Evolutionary conservation across 163 green algal species (phyloP).

Genomic region (Chlorella variabilis): DNA sequence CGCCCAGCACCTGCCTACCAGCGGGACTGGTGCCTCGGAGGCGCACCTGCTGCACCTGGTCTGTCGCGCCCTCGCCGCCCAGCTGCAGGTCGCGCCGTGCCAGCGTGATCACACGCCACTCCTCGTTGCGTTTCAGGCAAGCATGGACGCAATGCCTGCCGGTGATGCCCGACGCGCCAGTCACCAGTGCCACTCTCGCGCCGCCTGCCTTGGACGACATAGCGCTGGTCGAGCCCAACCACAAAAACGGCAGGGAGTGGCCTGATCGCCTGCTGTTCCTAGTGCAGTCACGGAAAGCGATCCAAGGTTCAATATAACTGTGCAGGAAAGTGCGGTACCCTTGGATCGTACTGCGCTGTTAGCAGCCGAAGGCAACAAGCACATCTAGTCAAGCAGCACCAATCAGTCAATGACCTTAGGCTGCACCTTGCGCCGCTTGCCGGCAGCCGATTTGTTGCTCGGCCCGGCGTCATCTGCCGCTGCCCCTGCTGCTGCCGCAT

Average conservation of each 20-base stretch:
- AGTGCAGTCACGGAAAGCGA: no score
- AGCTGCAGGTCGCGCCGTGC: slow-evolving; percentile 24
- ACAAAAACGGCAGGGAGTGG: no score
- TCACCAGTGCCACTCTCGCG: slow-evolving; percentile 17
- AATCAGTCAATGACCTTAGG: background rate
- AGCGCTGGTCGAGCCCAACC: no score
- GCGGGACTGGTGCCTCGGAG: no score
- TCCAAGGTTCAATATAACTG: no score
- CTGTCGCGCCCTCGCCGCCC: background rate
- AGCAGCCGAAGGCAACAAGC: no score
- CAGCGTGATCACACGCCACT: slow-evolving; percentile 21
- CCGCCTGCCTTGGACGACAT: slow-evolving; percentile 1
- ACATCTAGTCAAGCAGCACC: no score
- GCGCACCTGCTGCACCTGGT: slow-evolving; percentile 11
- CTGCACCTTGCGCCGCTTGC: background rate
- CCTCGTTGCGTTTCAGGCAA: background rate
- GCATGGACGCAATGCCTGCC: slow-evolving; percentile 27
- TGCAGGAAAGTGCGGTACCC: no score
- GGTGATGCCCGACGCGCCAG: slow-evolving; percentile 40
- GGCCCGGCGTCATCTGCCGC: background rate
- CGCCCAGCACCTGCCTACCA: no score
- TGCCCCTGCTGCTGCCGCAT: background rate
- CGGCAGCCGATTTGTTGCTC: background rate
- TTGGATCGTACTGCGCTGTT: no score
- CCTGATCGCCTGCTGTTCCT: no score